A percentile compares a stretch with the other conserved stretches of the same genome.
Conservation (phyloP, 1,284 basidiomycete genomes). For the Boletus calvinii region DNA sequence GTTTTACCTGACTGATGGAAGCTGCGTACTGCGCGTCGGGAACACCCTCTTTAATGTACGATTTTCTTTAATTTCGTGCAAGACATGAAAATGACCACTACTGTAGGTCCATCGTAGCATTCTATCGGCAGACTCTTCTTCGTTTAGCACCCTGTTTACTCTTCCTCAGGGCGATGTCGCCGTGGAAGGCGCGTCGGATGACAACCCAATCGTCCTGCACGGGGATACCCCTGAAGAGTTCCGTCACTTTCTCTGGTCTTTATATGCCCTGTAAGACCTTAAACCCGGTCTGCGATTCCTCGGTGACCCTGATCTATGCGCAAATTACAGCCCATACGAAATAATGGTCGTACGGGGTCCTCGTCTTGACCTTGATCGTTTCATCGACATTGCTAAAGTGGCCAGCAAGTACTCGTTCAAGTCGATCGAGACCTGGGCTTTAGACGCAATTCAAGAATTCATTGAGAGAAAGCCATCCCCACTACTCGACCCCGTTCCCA, state of each 20-base stretch:
- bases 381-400: slow-evolving; percentile 61
- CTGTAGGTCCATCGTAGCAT: slow-evolving; percentile 62
- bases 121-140: slow-evolving; percentile 59
- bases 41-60: slow-evolving; percentile 65
- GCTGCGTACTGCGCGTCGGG: slow-evolving; percentile 56
- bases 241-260: slow-evolving; percentile 55
- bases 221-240: slow-evolving; percentile 64
- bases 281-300: slow-evolving; percentile 23
- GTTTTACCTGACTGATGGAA: slow-evolving; percentile 58
- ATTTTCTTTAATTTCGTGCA: slow-evolving; percentile 3
- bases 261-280: slow-evolving; percentile 58
- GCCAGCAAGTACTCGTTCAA: slow-evolving; percentile 71
- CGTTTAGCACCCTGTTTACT: slow-evolving; percentile 61
- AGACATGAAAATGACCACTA: not conserved
- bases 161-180: slow-evolving; percentile 51
- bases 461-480: slow-evolving; percentile 59
- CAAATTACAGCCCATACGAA: slow-evolving; percentile 52
- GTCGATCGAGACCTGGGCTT: slow-evolving; percentile 63
- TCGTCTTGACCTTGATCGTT: slow-evolving; percentile 47
- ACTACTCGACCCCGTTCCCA: slow-evolving; percentile 42
- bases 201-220: slow-evolving; percentile 56
- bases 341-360: slow-evolving; percentile 46
- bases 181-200: slow-evolving; percentile 58
- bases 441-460: slow-evolving; percentile 63
- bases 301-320: slow-evolving; percentile 3